These are phyloP conservation scores for Neoboletus magnificus DNA, from an alignment of 768 basidiomycete genomes.

Conservation along the genomic window DNA sequence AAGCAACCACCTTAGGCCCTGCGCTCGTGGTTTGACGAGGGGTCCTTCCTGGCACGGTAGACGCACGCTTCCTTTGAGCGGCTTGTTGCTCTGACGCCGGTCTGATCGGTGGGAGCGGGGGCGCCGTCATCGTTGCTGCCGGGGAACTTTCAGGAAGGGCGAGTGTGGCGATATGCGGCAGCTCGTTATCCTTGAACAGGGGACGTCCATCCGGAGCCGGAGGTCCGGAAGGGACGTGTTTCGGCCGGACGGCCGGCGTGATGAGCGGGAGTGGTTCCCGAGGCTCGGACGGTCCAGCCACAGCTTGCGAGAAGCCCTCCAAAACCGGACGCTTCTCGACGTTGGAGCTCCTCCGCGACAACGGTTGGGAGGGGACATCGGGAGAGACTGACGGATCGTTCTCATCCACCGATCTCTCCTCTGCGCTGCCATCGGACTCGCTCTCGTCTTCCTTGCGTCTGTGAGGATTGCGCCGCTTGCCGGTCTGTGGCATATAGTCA, in stretches of 20 bases:
- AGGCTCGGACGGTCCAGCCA: conserved; percentile 40
- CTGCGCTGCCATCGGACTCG: conserved; percentile 62
- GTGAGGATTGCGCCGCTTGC: conserved; percentile 67
- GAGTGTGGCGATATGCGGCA: conserved; percentile 71
- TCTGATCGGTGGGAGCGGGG: conserved; percentile 59
- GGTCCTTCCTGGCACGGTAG: conserved; percentile 63
- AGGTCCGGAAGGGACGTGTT: conserved; percentile 25
- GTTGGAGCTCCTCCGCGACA: conserved; percentile 36
- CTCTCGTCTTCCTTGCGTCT: conserved; percentile 60
- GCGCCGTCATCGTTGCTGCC: conserved; percentile 56
- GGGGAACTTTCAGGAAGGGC: conserved; percentile 57
- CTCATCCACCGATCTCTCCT: conserved; percentile 51
- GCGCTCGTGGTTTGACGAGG: conserved; percentile 59
- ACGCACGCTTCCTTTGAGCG: conserved; percentile 64
- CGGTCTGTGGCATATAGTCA: conserved; percentile 72
- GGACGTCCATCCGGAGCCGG: conserved; percentile 35
- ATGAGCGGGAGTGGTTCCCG: conserved; percentile 42
- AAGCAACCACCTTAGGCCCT: conserved; percentile 84
- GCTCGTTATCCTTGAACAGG: conserved; percentile 57
- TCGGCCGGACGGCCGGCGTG: conserved; percentile 34
- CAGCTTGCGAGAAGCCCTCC: conserved; percentile 28
- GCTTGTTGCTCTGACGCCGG: conserved; percentile 67
- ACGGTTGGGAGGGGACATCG: conserved; percentile 36
- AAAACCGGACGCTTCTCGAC: conserved; percentile 35
- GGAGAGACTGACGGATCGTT: conserved; percentile 57